Base-by-base conservation (phyloP, 495 filamentous ascomycete species). In the Hyphodiscus hymeniophilus region DNA sequence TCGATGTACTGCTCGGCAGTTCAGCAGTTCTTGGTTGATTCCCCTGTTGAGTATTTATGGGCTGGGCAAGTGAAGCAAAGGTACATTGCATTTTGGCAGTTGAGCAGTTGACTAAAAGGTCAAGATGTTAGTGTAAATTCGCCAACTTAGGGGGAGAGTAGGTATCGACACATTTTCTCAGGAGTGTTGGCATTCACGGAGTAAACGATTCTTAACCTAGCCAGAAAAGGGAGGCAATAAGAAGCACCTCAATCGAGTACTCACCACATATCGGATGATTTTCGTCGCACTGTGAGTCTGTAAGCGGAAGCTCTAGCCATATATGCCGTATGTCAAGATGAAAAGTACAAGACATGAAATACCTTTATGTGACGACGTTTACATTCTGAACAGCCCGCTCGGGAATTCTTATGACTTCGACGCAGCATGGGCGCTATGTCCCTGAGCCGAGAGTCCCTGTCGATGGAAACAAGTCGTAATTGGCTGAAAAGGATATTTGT, bases 261-360 rank as follows among this genome's bases (percentile, higher is more conserved):
- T n/a, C n/a, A n/a, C n/a, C n/a, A 45, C 65, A 64, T 0, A 41
- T 13, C 1, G 65, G 65, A 7, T 30, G 60, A 18, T 18, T 42
- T 45, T 67, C 62, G 22, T 64, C 63, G 47, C 65, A 67, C 51
- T 67, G 28, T 28, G 13, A 32, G 24, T 49, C n/a, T 39, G n/a
- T 22, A 22, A 42, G 22, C 22, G 18, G 16, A 20, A 20, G 32
- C 11, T 12, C 33, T 6, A 3, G 3, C 23, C 16, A 45, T 6
- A 38, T 30, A 1, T 7, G 17, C 11, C 13, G 28, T 13, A 22
- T 12, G 15, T 5, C 3, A 17, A 13, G 10, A 18, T 6, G 7
- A 45, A 6, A 28, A 35, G 10, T 7, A 33, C 18, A 15, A 11
- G 15, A 30, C 18, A 3, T 28, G 26, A 10, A 28, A 28, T 43